Evolutionary conservation across 441 rosid genomes (phyloP).

Genomic region (Erodium trifolium): DNA sequence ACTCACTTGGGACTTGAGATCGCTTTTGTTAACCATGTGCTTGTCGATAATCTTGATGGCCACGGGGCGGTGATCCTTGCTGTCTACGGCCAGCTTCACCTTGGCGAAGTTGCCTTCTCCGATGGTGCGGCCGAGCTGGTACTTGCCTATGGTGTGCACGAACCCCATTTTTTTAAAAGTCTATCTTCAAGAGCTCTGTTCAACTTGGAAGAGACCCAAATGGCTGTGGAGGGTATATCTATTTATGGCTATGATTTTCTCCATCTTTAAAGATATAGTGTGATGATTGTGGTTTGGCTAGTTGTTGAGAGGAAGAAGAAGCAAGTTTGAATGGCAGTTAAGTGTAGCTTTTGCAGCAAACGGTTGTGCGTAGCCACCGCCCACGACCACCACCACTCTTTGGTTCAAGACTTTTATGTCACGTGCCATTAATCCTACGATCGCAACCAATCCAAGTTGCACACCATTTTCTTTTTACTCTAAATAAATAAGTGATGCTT

Average conservation of each 20-base stretch:
- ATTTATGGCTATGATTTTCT: background rate
- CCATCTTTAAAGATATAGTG: background rate
- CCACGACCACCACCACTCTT: background rate
- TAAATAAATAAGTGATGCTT: too few relatives aligned
- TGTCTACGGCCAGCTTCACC: constrained; percentile 74
- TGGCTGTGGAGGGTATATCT: background rate
- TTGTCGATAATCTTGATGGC: constrained; percentile 84
- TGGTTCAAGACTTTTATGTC: background rate
- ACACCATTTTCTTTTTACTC: too few relatives aligned
- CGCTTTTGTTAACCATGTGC: constrained; percentile 49
- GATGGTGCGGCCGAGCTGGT: constrained; percentile 55
- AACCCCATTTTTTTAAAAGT: constrained; percentile 29
- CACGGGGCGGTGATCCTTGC: constrained; percentile 40
- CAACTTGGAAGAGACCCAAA: background rate
- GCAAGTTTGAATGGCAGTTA: constrained; percentile 5
- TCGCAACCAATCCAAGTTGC: too few relatives aligned
- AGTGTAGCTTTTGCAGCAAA: background rate
- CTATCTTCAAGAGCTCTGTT: background rate
- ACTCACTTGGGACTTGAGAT: constrained; percentile 60
- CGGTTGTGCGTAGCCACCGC: too few relatives aligned
- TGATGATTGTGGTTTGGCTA: background rate
- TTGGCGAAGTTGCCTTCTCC: constrained; percentile 92
- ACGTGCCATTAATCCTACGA: background rate
- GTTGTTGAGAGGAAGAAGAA: background rate
- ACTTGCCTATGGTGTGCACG: constrained; percentile 54